Percentiles rank a stretch among this genome's conserved stretches.
These are phyloP conservation scores for Zangia roseola DNA, from an alignment of 768 basidiomycete species.

Conservation along the genomic window DNA sequence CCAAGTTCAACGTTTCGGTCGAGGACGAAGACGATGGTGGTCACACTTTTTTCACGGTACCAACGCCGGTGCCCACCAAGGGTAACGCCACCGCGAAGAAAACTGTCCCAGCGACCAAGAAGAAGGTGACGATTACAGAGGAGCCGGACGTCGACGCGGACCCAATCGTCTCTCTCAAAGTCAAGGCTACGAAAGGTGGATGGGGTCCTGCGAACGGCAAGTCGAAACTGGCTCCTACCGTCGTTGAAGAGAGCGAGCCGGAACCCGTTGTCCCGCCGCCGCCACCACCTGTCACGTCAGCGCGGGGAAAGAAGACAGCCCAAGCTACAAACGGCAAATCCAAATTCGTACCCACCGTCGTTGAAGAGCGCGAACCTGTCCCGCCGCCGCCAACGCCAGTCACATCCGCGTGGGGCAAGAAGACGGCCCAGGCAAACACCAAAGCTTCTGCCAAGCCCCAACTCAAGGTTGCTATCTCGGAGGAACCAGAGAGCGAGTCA, in stretches of 20 bases:
- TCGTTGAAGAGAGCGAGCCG: constrained; percentile 10
- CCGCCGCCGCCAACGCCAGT: not conserved
- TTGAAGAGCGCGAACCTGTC: constrained; percentile 9
- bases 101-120: constrained; percentile 8
- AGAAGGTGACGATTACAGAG: constrained; percentile 26
- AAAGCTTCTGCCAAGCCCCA: constrained; percentile 16
- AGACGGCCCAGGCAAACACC: not conserved
- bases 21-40: constrained; percentile 11
- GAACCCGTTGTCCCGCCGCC: constrained; percentile 7
- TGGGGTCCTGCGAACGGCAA: constrained; percentile 24
- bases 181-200: constrained; percentile 11
- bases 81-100: constrained; percentile 15
- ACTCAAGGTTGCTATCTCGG: constrained; percentile 15
- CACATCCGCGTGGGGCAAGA: constrained; percentile 14
- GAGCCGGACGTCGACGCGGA: constrained; percentile 28
- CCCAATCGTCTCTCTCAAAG: constrained; percentile 13
- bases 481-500: constrained; percentile 21
- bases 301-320: constrained; percentile 15
- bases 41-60: not conserved
- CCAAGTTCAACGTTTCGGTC: not conserved
- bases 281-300: not conserved
- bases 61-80: constrained; percentile 5
- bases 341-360: constrained; percentile 13
- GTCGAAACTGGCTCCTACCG: constrained; percentile 13
- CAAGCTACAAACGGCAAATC: constrained; percentile 16